Percentiles rank a stretch among this genome's conserved stretches.
phyloP scores from a whole-genome alignment of 73 alveolate species.

The Paramecium bursaria region DNA sequence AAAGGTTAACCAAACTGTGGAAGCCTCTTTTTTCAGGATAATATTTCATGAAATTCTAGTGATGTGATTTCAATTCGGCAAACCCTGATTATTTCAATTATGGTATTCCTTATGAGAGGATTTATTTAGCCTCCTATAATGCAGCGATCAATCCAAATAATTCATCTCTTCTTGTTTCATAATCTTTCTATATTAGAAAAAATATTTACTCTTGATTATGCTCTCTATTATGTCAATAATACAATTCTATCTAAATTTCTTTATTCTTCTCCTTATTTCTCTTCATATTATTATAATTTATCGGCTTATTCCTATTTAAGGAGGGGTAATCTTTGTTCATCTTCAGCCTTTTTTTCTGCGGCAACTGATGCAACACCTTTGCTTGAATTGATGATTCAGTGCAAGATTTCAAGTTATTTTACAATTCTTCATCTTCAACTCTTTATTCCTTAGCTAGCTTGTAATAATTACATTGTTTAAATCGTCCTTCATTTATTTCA shows the following conservation, averaged over 20 bases:
- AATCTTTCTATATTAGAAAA: no score
- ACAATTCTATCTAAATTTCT: constrained; percentile 59
- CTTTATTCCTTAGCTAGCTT: no score
- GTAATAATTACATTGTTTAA: no score
- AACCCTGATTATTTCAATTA: constrained; percentile 17
- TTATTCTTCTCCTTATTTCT: constrained; percentile 48
- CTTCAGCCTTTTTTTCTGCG: constrained; percentile 36
- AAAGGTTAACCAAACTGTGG: constrained; percentile 30
- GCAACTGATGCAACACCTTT: constrained; percentile 36
- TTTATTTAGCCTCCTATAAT: constrained; percentile 54
- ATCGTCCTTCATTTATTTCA: constrained; percentile 48
- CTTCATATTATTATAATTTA: not conserved
- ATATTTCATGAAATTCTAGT: constrained; percentile 27
- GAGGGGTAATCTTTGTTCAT: constrained; percentile 49
- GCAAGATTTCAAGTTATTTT: not conserved
- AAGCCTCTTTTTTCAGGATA: constrained; percentile 51
- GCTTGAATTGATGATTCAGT: constrained; percentile 19
- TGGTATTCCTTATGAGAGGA: constrained; percentile 11
- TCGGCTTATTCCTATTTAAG: constrained; percentile 10
- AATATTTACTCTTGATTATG: not conserved
- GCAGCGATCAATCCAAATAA: constrained; percentile 52
- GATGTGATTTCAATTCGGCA: constrained; percentile 52
- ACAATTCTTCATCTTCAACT: constrained; percentile 55
- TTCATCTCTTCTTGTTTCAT: constrained; percentile 59
- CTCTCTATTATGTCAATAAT: not conserved